Conservation (phyloP, 495 filamentous ascomycete species). For the Cercophora newfieldiana region DNA sequence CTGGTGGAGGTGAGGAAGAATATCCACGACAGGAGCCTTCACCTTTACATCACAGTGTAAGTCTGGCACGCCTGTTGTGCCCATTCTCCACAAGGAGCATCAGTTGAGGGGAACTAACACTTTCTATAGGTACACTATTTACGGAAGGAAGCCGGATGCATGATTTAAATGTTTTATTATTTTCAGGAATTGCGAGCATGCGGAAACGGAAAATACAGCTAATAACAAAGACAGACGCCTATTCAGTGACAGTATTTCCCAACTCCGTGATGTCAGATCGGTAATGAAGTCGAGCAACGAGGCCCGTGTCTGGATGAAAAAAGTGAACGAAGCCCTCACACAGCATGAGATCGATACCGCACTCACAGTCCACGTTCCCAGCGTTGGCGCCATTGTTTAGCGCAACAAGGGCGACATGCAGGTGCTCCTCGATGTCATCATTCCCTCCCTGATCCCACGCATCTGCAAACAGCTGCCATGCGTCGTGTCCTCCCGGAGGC, state of each 20-base stretch:
- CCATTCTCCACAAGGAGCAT: too few species aligned
- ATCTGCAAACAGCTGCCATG: conserved; percentile 5
- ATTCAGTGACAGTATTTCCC: conserved; percentile 7
- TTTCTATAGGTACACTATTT: neutral
- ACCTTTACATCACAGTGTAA: neutral
- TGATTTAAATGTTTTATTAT: too few species aligned
- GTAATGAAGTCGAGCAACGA: conserved; percentile 5
- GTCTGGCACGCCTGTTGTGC: too few species aligned
- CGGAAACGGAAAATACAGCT: too few species aligned
- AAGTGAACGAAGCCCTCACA: neutral
- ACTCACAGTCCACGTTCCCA: conserved; percentile 1
- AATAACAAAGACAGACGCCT: neutral
- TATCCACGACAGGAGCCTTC: neutral
- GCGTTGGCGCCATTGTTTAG: conserved; percentile 5
- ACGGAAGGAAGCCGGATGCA: neutral
- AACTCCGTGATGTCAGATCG: neutral
- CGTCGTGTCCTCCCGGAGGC: conserved; percentile 3
- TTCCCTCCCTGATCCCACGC: neutral
- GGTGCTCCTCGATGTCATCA: neutral
- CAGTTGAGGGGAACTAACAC: neutral
- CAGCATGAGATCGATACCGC: neutral
- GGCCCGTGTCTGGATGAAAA: neutral
- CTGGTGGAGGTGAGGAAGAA: neutral
- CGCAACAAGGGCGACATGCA: conserved; percentile 2
- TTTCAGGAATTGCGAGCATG: too few species aligned